A percentile compares a stretch with the other conserved stretches of the same genome.
These are phyloP conservation scores for Clavispora vitiphila DNA, from an alignment of 805 yeast genomes.

Conservation along the genomic window DNA sequence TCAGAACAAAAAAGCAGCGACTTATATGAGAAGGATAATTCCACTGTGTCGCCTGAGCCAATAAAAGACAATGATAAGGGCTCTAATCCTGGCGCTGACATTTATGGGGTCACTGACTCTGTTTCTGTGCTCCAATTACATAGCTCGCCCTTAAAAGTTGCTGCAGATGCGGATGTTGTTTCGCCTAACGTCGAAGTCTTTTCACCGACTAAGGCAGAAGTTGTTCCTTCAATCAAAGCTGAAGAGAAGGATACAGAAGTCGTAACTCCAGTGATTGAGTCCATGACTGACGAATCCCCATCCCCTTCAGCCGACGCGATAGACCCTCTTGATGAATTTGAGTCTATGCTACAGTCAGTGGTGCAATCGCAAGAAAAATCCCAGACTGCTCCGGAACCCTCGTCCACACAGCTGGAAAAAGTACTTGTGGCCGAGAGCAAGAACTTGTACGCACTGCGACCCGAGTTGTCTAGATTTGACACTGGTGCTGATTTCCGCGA, in stretches of 20 bases:
- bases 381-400: neutral
- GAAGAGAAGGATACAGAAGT: neutral
- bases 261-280: too few species aligned
- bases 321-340: neutral
- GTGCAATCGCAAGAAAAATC: neutral
- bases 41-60: too few species aligned
- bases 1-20: neutral
- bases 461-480: conserved; percentile 11
- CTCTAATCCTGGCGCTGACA: neutral
- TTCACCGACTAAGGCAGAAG: too few species aligned
- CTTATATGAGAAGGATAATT: neutral
- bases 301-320: neutral
- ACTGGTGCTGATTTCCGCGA: conserved; percentile 50
- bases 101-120: neutral
- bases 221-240: too few species aligned
- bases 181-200: too few species aligned
- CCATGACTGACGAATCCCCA: neutral
- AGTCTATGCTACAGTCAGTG: neutral
- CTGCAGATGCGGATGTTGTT: too few species aligned
- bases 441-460: conserved; percentile 30
- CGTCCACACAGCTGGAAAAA: neutral
- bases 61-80: too few species aligned
- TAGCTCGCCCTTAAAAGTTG: too few species aligned
- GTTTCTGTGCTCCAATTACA: neutral
- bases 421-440: conserved; percentile 8